A percentile compares a stretch with the other conserved stretches of the same genome.
Conservation (phyloP, 2,329 filamentous ascomycete genomes). For the Hirsutella thompsonii region DNA sequence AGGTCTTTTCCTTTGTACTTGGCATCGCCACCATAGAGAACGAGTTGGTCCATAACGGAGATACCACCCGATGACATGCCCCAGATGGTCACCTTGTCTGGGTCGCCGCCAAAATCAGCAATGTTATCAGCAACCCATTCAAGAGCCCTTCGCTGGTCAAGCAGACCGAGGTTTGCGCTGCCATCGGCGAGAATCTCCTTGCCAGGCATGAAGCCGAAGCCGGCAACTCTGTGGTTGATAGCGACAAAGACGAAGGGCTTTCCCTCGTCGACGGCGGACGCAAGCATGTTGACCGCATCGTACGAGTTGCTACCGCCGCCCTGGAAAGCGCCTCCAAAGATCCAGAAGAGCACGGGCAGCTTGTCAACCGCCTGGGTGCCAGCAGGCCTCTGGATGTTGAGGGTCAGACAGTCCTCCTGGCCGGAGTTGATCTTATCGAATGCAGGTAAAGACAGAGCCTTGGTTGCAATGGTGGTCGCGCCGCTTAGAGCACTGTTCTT, state of each 20-base stretch:
- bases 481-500: slow-evolving; percentile 23
- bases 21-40: slow-evolving; percentile 58
- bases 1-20: slow-evolving; percentile 62
- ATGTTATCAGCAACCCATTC: slow-evolving; percentile 73
- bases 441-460: too few species aligned
- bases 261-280: slow-evolving; percentile 24
- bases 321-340: slow-evolving; percentile 55
- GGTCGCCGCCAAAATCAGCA: slow-evolving; percentile 64
- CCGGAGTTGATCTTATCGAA: slow-evolving; percentile 12
- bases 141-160: slow-evolving; percentile 60
- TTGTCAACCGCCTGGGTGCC: slow-evolving; percentile 42
- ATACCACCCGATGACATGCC: slow-evolving; percentile 62
- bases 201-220: slow-evolving; percentile 62
- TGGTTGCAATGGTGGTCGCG: too few species aligned
- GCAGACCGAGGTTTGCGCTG: slow-evolving; percentile 55
- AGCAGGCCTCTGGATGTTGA: slow-evolving; percentile 46
- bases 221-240: slow-evolving; percentile 65
- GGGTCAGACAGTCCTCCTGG: slow-evolving; percentile 51
- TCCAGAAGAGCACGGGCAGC: slow-evolving; percentile 58
- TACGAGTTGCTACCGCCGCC: slow-evolving; percentile 38
- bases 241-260: slow-evolving; percentile 59
- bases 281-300: slow-evolving; percentile 34
- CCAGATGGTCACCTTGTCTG: slow-evolving; percentile 65
- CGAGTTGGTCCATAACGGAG: slow-evolving; percentile 65
- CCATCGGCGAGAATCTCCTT: slow-evolving; percentile 55